Base-by-base conservation (phyloP, 306 rosid species). In the Trifolium subterraneum region DNA sequence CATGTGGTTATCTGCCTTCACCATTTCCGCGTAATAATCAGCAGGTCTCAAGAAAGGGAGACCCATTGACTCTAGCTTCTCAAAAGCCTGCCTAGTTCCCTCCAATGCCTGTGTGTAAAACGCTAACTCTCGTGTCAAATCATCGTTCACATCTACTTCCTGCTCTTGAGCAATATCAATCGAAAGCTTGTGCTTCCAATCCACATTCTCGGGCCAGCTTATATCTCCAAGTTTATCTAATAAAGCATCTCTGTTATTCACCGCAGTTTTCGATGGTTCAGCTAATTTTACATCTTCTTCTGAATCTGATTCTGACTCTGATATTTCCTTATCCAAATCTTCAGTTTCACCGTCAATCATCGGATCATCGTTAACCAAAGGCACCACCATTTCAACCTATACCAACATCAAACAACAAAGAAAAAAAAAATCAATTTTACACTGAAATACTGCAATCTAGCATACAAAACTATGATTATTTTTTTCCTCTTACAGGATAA, bases 1-100 rank as follows among this genome's bases (percentile, higher is more conserved):
- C 95, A 89, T 89, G 74, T 91, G 97, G 18, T 67, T 36, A 79
- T 91, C 96, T 8, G 93, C 72, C 88, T 90, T 90, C 82, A 84
- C 93, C 96, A 90, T 91, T 76, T 91, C 90, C 1, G 97, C 97
- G 27, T 91, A 89, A 83, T 86, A 91, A 71, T 91, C 97, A 0
- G 87, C 35, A 7, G 92, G 95, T 80, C 95, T 86, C 44, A 87
- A 87, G 72, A 89, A 91, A 12, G 91, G 92, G 47, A 86, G 74
- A 45, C 90, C 88, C 88, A 86, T 79, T 5, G 91, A 78, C 35
- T 89, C 86, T 63, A 91, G 87, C 82, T 38, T 64, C 31, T 38
- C 69, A 64, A 64, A 64, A 9, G 69, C 69, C 47, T 64, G 69
- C 2, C 69, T 64, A 64, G 69, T 64, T 36, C 69, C 48, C 31